A percentile compares a stretch with the other conserved stretches of the same genome.
Evolutionary conservation across 768 basidiomycete genomes (phyloP).

Genomic region (Boletellus sp.): DNA sequence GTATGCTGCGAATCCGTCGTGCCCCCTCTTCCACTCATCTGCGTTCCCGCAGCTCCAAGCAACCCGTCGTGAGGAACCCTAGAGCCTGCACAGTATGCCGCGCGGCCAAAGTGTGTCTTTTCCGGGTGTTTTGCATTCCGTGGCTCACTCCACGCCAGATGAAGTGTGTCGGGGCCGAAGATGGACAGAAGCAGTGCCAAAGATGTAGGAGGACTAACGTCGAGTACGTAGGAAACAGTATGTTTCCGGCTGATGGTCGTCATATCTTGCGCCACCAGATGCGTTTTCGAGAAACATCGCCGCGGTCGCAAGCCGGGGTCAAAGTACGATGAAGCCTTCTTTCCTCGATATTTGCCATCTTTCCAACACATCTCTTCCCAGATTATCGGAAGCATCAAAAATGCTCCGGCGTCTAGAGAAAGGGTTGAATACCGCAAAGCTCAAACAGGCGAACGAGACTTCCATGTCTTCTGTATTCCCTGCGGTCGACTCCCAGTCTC

Average conservation of each 20-base stretch:
- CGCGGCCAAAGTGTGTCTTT: slow-evolving; percentile 65
- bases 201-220: slow-evolving; percentile 79
- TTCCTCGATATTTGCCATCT: neutral
- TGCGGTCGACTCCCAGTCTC: slow-evolving; percentile 29
- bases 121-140: slow-evolving; percentile 9
- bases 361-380: slow-evolving; percentile 28
- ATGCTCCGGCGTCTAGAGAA: slow-evolving; percentile 86
- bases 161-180: slow-evolving; percentile 89
- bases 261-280: slow-evolving; percentile 41
- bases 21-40: slow-evolving; percentile 8
- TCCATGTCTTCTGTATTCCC: slow-evolving; percentile 32
- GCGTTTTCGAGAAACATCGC: slow-evolving; percentile 85
- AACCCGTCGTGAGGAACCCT: slow-evolving; percentile 46
- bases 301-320: slow-evolving; percentile 87
- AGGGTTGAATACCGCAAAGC: slow-evolving; percentile 71
- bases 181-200: slow-evolving; percentile 76
- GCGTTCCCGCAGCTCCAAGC: slow-evolving; percentile 34
- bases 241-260: slow-evolving; percentile 2
- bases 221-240: slow-evolving; percentile 46
- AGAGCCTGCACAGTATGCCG: slow-evolving; percentile 83
- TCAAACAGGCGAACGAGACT: slow-evolving; percentile 51
- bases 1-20: slow-evolving; percentile 16
- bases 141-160: slow-evolving; percentile 48
- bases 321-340: slow-evolving; percentile 51
- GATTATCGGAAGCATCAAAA: slow-evolving; percentile 85